Evolutionary conservation across 495 filamentous ascomycete genomes (phyloP).

Genomic region (Hyphodiscus hymeniophilus): DNA sequence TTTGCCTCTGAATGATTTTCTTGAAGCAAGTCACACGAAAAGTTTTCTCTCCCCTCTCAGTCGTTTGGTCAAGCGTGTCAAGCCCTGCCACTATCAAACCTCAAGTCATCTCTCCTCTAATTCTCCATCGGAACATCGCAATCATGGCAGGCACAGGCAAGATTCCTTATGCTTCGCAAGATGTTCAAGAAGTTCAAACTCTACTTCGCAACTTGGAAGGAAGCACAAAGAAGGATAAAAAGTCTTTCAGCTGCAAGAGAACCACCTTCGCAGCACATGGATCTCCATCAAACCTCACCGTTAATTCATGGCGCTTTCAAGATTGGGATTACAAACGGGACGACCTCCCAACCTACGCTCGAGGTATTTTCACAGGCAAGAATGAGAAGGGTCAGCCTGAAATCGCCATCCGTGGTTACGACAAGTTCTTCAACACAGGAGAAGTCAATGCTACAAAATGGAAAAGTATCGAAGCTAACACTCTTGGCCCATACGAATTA

Average conservation of each 20-base stretch:
- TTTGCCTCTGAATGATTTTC: not conserved
- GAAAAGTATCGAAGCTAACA: conserved; percentile 68
- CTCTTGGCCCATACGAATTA: conserved; percentile 85
- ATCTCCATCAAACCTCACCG: conserved; percentile 47
- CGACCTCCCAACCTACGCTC: conserved; percentile 80
- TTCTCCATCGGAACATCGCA: not conserved
- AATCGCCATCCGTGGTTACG: conserved; percentile 83
- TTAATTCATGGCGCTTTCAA: conserved; percentile 87
- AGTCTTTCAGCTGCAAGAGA: conserved; percentile 62
- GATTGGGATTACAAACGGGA: conserved; percentile 91
- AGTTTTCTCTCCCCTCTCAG: not conserved
- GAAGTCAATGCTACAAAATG: conserved; percentile 75
- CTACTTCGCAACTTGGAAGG: conserved; percentile 50
- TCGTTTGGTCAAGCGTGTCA: not conserved
- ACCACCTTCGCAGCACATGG: conserved; percentile 56
- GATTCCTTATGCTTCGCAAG: conserved; percentile 52
- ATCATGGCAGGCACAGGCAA: conserved; percentile 11
- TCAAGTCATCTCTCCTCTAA: not conserved
- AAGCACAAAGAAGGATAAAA: conserved; percentile 40
- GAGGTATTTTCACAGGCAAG: conserved; percentile 80
- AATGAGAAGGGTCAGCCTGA: conserved; percentile 54
- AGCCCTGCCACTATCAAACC: not conserved
- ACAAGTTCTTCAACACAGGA: conserved; percentile 95
- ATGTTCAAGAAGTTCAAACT: conserved; percentile 49
- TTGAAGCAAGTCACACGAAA: not conserved